Evolutionary conservation across 495 filamentous ascomycete species (phyloP).

Genomic region (Extremus antarcticus): DNA sequence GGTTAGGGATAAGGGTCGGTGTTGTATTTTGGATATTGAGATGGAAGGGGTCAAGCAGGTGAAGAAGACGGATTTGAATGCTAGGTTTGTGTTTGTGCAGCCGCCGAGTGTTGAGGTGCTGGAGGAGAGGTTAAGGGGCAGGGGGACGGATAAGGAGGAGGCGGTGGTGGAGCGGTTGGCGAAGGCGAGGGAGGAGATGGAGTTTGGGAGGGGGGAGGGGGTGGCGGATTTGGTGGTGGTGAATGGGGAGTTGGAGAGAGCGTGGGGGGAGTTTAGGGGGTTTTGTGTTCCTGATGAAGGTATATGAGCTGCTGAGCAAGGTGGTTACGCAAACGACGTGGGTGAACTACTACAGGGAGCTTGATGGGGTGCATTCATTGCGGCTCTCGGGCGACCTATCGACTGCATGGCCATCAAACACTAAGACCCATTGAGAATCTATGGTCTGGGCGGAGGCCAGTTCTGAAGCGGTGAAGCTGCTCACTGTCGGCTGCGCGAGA

Average conservation of each 20-base stretch:
- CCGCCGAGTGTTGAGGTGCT: slow-evolving; percentile 67
- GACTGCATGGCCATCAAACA: too few relatives aligned
- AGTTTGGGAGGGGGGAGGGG: slow-evolving; percentile 56
- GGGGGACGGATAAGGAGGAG: slow-evolving; percentile 76
- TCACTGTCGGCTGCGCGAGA: too few relatives aligned
- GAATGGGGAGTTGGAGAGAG: slow-evolving; percentile 78
- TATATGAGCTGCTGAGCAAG: too few relatives aligned
- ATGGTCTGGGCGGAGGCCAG: too few relatives aligned
- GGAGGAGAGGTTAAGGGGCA: slow-evolving; percentile 64
- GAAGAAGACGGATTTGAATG: slow-evolving; percentile 54
- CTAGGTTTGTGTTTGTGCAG: slow-evolving; percentile 75
- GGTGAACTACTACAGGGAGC: too few relatives aligned
- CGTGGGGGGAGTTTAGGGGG: slow-evolving; percentile 56
- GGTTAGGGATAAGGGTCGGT: slow-evolving; percentile 54
- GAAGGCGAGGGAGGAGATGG: slow-evolving; percentile 75
- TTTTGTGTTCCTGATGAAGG: slow-evolving; percentile 13
- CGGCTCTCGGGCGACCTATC: too few relatives aligned
- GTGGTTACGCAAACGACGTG: too few relatives aligned
- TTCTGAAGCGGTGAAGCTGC: too few relatives aligned
- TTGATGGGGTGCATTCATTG: too few relatives aligned
- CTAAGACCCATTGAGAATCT: too few relatives aligned
- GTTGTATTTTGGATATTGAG: slow-evolving; percentile 78
- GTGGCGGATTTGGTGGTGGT: slow-evolving; percentile 79
- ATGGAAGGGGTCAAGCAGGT: slow-evolving; percentile 99
- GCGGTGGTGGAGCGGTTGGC: slow-evolving; percentile 60